These are phyloP conservation scores for Huntiella abstrusa DNA, from an alignment of 2,329 filamentous ascomycete genomes.

Conservation along the genomic window DNA sequence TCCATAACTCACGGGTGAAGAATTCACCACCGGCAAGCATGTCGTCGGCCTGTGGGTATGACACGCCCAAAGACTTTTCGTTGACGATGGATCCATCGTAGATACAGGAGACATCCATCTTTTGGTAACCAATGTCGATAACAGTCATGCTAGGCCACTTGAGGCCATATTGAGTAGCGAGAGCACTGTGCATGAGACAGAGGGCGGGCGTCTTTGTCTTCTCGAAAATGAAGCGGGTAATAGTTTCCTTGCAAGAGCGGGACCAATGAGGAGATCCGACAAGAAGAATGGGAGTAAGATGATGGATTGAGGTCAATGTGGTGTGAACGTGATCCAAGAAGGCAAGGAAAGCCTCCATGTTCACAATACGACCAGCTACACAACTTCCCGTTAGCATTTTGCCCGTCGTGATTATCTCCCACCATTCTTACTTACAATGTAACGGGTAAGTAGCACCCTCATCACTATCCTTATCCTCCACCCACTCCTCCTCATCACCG, in stretches of 20 bases:
- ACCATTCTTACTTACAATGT: slow-evolving; percentile 24
- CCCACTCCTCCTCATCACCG: slow-evolving; percentile 49
- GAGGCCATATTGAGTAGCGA: slow-evolving; percentile 73
- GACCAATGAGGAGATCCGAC: slow-evolving; percentile 85
- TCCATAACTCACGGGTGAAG: slow-evolving; percentile 56
- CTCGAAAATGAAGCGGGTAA: slow-evolving; percentile 92
- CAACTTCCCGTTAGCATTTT: neutral
- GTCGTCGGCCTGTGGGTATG: slow-evolving; percentile 20
- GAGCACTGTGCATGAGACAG: slow-evolving; percentile 71
- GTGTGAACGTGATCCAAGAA: slow-evolving; percentile 85
- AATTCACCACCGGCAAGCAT: slow-evolving; percentile 64
- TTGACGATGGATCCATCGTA: slow-evolving; percentile 59
- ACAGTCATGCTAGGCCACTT: slow-evolving; percentile 61
- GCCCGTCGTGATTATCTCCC: neutral
- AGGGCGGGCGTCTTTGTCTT: slow-evolving; percentile 90
- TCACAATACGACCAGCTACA: slow-evolving; percentile 57
- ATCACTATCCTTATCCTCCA: slow-evolving; percentile 74
- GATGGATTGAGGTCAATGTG: slow-evolving; percentile 74
- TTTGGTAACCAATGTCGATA: slow-evolving; percentile 78
- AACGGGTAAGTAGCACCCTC: slow-evolving; percentile 87
- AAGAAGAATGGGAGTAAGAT: slow-evolving; percentile 88
- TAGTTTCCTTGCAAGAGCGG: slow-evolving; percentile 63
- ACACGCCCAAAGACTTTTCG: slow-evolving; percentile 44
- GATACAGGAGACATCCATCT: slow-evolving; percentile 83
- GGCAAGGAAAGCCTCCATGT: slow-evolving; percentile 87